Percentiles rank a stretch among this genome's conserved stretches.
phyloP scores from a whole-genome alignment of 805 yeast species.

The Lipomyces orientalis region DNA sequence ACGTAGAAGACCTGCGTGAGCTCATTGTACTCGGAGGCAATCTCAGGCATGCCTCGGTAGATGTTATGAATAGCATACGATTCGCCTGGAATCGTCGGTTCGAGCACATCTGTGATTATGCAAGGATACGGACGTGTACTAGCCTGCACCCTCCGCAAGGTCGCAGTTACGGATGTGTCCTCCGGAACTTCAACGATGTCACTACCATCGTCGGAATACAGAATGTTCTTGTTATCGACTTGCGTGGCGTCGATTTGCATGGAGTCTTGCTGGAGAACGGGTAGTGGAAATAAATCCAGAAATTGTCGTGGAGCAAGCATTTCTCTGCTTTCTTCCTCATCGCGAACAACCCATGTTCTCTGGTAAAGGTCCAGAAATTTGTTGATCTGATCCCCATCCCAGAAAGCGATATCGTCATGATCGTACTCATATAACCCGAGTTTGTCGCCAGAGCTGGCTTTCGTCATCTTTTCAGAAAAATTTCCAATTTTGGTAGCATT shows the following conservation, averaged over 20 bases:
- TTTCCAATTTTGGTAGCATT: slow-evolving; percentile 14
- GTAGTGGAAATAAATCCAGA: slow-evolving; percentile 28
- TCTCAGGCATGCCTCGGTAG: slow-evolving; percentile 21
- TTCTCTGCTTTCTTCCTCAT: slow-evolving; percentile 23
- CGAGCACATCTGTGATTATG: neutral
- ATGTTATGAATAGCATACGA: slow-evolving; percentile 16
- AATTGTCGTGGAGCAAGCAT: slow-evolving; percentile 21
- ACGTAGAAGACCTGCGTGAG: slow-evolving; percentile 18
- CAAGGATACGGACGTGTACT: neutral
- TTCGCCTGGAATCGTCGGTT: slow-evolving; percentile 12
- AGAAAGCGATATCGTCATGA: slow-evolving; percentile 22
- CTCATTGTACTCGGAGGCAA: slow-evolving; percentile 9
- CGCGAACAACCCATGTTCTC: slow-evolving; percentile 23
- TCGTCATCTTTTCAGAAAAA: slow-evolving; percentile 15
- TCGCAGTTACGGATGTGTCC: neutral
- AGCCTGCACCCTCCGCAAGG: neutral
- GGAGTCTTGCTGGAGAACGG: neutral
- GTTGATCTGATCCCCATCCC: slow-evolving; percentile 20
- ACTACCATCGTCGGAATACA: slow-evolving; percentile 5
- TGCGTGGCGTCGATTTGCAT: neutral
- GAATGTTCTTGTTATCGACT: neutral
- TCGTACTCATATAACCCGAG: slow-evolving; percentile 12
- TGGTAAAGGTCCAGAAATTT: slow-evolving; percentile 31
- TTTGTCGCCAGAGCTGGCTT: neutral
- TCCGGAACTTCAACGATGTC: neutral